Evolutionary conservation across 2,329 filamentous ascomycete species (phyloP), one percentile per base, ranked within the genome.

Genomic region (Septoria linicola): DNA sequence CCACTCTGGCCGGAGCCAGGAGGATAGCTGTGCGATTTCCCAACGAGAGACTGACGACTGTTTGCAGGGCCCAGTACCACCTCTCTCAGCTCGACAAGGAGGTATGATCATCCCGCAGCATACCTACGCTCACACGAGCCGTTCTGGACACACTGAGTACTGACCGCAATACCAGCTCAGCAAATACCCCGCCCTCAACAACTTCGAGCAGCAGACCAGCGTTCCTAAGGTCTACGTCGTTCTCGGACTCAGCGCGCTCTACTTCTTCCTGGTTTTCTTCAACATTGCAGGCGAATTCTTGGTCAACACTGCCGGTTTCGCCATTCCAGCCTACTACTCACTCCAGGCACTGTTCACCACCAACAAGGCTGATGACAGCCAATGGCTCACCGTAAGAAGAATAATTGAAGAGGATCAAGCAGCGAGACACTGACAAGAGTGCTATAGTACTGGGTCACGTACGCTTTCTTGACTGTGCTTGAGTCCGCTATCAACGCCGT

Each of bases 231-330:
- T 88, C 66, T 93, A 95, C 71, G 85, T 83, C 60, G 80, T 88
- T 68, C 84, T 92, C 63, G 89, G 88, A 64, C 68, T 89, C 52
- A 85, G 73, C 54, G 84, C 84, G 44, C 81, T 91, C 61, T 95
- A 95, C 80, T 89, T 93, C 76, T 89, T 92, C 78, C 82, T 93
- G 64, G 88, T 93, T 74, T 84, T 93, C 76, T 90, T 95, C 80
- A 95, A 95, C 81, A 87, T 93, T 60, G 89, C 86, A 59, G 88
- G 89, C 64, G 88, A 91, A 74, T 86, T 93, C 68, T 78, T 95
- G 63, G 90, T 89, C 74, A 95, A 95, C 77, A 74, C 90, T 61
- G 88, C 88, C 62, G 89, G 89, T 57, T 93, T 93, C 70, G 74
- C 87, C 63, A 80, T 95, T 57, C 89, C 89, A 20, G 85, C 83